These are phyloP conservation scores for Rhododendron griersonianum DNA, from an alignment of 148 eudicot species.

Conservation along the genomic window DNA sequence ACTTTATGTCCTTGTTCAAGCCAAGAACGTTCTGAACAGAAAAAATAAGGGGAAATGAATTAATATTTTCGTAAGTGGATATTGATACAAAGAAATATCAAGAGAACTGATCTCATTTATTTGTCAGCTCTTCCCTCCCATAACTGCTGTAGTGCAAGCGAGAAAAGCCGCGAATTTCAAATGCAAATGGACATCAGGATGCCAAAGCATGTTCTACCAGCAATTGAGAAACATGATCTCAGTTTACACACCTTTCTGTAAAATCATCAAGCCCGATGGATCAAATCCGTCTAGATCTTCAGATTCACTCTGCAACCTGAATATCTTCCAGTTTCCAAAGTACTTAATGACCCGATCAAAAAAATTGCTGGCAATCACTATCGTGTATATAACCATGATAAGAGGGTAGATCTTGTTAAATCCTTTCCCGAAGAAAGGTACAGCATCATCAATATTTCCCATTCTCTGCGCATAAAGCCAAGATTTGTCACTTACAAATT, in stretches of 20 bases:
- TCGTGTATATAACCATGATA: constrained; percentile 86
- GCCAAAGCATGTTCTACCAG: neutral
- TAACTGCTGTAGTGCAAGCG: neutral
- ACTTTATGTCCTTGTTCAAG: constrained; percentile 90
- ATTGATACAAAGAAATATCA: neutral
- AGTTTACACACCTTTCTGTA: constrained; percentile 66
- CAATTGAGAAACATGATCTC: neutral
- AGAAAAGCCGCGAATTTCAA: neutral
- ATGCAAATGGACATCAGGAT: neutral
- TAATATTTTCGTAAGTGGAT: neutral
- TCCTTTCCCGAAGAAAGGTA: constrained; percentile 89
- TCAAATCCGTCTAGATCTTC: constrained; percentile 85
- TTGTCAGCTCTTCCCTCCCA: neutral
- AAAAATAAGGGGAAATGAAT: neutral
- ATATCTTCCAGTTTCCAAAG: constrained; percentile 90
- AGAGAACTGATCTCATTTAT: neutral
- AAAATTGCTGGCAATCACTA: constrained; percentile 88
- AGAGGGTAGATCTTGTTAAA: constrained; percentile 92
- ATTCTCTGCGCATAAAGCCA: constrained; percentile 53
- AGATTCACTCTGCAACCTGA: constrained; percentile 59
- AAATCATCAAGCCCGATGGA: constrained; percentile 80
- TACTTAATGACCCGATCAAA: constrained; percentile 70
- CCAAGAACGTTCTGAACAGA: constrained; percentile 71
- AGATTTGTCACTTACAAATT: neutral
- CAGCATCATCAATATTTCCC: constrained; percentile 96